Evolutionary conservation across 164 flowering plant genomes (phyloP), one percentile per base, ranked within the genome.

Genomic region (Vitis amurensis): DNA sequence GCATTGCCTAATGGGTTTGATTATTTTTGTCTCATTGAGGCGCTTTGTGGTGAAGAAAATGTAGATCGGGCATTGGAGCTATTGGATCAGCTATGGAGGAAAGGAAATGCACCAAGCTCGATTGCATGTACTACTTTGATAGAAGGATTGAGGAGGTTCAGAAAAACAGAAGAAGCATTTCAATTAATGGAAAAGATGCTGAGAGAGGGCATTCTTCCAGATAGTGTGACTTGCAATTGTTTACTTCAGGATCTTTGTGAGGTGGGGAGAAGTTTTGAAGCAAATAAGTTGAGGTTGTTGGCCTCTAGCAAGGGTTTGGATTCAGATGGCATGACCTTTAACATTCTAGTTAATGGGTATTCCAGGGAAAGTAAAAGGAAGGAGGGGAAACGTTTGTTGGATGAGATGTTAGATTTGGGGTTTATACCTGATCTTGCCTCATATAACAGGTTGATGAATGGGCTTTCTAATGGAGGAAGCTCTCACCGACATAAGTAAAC

Each of bases 401-500:
- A 91, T 73, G 92, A 88, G 82, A 94, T 94, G 99, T 76, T 94
- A 84, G 99, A 94, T 71, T 80, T 63, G 57, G 99, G 83, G 44
- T 37, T 37, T 37, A 37, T 37, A 37, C 44, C 4, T 37, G 44
- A 37, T 37, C 44, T 37, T 37, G 44, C 44, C 7, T 37, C 44
- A 37, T 37, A 37, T 37, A 94, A 94, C 64, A 78, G 79, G 77
- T 77, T 88, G 74, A 83, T 84, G 86, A 77, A 84, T 74, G 80
- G 82, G 47, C 81, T 90, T 37, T 37, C 44, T 37, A 37, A 37
- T 6, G 44, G 44, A 37, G 44, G 44, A 6, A 37, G 7, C 44
- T 37, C 44, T 37, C 44, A 37, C 44, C 44, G 0, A 37, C 44
- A 37, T 37, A 3, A 37, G 44, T 37, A 37, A 37, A 37, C 4